Base-by-base conservation (phyloP, 2,329 filamentous ascomycete genomes). In the Colletotrichum costaricense region DNA sequence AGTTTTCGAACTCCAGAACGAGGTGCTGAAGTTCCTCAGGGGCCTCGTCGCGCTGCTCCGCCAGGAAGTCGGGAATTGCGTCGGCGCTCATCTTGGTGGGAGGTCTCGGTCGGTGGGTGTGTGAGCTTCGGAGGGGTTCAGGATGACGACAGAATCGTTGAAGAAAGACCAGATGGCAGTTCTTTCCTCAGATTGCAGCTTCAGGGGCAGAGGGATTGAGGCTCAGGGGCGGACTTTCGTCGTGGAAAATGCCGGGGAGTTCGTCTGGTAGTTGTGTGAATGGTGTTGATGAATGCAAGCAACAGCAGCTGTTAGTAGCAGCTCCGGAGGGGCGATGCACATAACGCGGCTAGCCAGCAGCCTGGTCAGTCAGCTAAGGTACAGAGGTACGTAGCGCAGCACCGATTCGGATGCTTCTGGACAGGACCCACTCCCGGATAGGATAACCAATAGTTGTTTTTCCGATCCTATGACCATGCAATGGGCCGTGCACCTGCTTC, bases 1-100 rank as follows among this genome's bases (percentile, higher is more conserved):
- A 94, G 82, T 97, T 95, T 87, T 99, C 97, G 77, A 99, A 98
- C 79, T 93, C 91, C 79, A 99, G 90, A 83, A 98, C 94, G 80
- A 94, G 91, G 79, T 93, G 90, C 85, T 98, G 95, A 66, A 97
- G 90, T 82, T 97, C 94, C 78, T 95, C 94, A 65, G 95, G 94
- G 79, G 95, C 94, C 82, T 92, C 88, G 81, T 98, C 95, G 82
- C 95, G 93, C 90, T 97, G 94, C 78, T 97, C 93, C 74, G 92
- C 91, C 76, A 99, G 93, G 86, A 98, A 97, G 83, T 97, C 94
- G 81, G 94, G 90, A 83, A 98, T 97, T 81, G 93, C 91, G 83
- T 97, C 94, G 86, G 91, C 89, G 84, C 94, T 95, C 94, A 97
- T 98, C 78, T 81, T 76, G 63, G 67, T 56, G 54, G 49, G 24